A percentile compares a stretch with the other conserved stretches of the same genome.
phyloP scores from a whole-genome alignment of 2,329 filamentous ascomycete species.

The Didymella pinodella region DNA sequence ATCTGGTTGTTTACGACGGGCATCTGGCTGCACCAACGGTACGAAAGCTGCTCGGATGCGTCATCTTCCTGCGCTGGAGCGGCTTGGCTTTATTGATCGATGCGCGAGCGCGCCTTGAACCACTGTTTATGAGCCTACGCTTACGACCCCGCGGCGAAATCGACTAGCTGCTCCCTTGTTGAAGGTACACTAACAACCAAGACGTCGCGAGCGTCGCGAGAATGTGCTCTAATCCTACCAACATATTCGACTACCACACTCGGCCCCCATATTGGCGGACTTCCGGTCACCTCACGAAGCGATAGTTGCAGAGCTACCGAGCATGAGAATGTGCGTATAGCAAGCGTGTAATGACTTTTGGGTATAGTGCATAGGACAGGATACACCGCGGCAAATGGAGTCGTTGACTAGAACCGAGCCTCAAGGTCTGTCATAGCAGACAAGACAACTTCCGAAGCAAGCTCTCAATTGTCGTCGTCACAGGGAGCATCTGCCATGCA shows the following conservation, averaged over 20 bases:
- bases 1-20: background rate
- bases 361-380: background rate
- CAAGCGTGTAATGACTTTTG: background rate
- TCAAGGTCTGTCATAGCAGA: background rate
- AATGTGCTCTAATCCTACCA: background rate
- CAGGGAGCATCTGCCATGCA: background rate
- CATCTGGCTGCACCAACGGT: background rate
- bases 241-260: background rate
- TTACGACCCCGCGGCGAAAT: background rate
- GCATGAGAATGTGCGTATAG: background rate
- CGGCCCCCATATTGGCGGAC: background rate
- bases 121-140: background rate
- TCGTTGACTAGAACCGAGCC: background rate
- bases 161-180: background rate
- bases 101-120: background rate
- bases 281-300: background rate
- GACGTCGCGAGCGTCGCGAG: background rate
- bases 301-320: background rate
- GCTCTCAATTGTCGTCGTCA: background rate
- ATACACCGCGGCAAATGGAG: background rate
- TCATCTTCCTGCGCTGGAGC: background rate
- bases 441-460: background rate
- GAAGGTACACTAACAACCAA: background rate
- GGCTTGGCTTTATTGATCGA: conserved; percentile 4
- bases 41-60: background rate